Conservation (phyloP, 2,329 filamentous ascomycete genomes). For the Ilyonectria mors-panacis region DNA sequence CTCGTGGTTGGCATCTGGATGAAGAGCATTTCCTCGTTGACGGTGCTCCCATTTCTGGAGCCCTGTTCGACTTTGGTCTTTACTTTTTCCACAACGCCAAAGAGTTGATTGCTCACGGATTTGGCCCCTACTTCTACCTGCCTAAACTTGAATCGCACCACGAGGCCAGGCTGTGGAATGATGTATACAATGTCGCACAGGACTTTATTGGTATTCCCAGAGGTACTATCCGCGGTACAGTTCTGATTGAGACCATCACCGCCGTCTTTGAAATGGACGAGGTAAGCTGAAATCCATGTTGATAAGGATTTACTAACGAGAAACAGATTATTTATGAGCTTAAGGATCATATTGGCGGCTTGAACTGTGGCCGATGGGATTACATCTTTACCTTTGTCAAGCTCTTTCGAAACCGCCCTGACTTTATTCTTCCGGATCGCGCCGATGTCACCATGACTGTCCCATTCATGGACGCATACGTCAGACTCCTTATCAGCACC, state of each 20-base stretch:
- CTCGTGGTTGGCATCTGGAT: constrained; percentile 97
- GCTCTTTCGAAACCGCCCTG: constrained; percentile 95
- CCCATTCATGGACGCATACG: constrained; percentile 97
- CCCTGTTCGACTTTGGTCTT: constrained; percentile 96
- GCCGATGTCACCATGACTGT: constrained; percentile 95
- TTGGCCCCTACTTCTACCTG: constrained; percentile 97
- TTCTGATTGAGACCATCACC: constrained; percentile 97
- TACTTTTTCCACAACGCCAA: constrained; percentile 99
- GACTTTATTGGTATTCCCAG: constrained; percentile 91
- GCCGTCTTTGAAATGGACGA: constrained; percentile 99
- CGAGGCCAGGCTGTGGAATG: constrained; percentile 98
- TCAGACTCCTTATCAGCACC: constrained; percentile 97
- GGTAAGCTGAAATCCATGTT: constrained; percentile 71
- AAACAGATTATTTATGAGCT: constrained; percentile 92
- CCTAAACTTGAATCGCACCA: constrained; percentile 99
- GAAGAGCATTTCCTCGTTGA: constrained; percentile 99
- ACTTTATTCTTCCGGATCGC: constrained; percentile 94
- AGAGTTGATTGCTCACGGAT: constrained; percentile 85
- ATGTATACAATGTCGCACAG: constrained; percentile 95
- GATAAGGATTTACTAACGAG: constrained; percentile 63
- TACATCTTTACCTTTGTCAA: constrained; percentile 99
- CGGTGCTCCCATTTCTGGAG: constrained; percentile 92
- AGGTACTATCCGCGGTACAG: constrained; percentile 94
- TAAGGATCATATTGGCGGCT: constrained; percentile 92
- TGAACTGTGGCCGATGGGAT: constrained; percentile 99